A percentile compares a stretch with the other conserved stretches of the same genome.
phyloP scores from a whole-genome alignment of 495 filamentous ascomycete species.

The Penicillium dipodomyicola region DNA sequence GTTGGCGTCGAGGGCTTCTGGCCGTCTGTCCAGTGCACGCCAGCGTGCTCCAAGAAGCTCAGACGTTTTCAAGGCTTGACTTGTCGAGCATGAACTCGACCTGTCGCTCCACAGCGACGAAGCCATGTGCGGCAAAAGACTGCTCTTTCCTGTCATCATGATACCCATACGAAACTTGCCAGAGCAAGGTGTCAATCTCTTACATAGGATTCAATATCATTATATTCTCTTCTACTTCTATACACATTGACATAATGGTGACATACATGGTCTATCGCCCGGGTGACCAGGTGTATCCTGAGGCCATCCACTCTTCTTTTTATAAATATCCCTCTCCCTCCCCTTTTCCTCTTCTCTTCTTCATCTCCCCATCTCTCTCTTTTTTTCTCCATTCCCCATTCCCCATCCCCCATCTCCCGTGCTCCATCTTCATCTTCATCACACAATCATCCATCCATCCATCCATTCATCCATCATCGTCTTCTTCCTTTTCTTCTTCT shows the following conservation, averaged over 20 bases:
- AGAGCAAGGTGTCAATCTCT: constrained; percentile 11
- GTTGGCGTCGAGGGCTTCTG: constrained; percentile 6
- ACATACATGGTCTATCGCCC: not conserved
- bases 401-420: not conserved
- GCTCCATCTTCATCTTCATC: not conserved
- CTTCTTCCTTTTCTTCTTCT: not conserved
- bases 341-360: constrained; percentile 5
- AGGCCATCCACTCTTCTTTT: not conserved
- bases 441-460: not conserved
- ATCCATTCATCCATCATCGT: too few species aligned
- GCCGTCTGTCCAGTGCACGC: constrained; percentile 6
- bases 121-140: constrained; percentile 9
- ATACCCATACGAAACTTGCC: constrained; percentile 14
- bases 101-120: constrained; percentile 2
- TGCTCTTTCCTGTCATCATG: constrained; percentile 9
- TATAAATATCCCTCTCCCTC: not conserved
- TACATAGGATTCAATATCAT: constrained; percentile 10
- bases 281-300: not conserved
- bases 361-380: constrained; percentile 5
- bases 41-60: constrained; percentile 4
- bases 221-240: constrained; percentile 1
- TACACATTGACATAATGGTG: not conserved
- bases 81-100: constrained; percentile 12
- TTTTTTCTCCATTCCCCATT: not conserved
- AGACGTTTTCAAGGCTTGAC: constrained; percentile 6